Percentiles rank a stretch among this genome's conserved stretches.
Conservation (phyloP, 305 asterid genomes). For the Nicotiana rustica region DNA sequence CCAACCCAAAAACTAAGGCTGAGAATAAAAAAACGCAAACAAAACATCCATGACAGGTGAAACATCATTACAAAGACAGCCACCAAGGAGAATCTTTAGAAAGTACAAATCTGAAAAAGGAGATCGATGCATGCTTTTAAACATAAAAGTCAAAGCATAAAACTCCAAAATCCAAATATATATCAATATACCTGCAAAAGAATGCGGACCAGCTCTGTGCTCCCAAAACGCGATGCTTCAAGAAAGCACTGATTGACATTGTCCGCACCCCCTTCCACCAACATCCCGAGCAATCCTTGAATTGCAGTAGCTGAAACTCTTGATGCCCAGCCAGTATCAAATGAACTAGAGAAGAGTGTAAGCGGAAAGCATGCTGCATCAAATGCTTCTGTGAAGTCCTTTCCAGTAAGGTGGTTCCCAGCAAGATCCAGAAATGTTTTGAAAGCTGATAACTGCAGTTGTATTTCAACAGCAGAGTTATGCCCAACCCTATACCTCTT, state of each 20-base stretch:
- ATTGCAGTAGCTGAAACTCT: conserved; percentile 90
- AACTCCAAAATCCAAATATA: conserved; percentile 16
- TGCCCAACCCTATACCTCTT: conserved; percentile 77
- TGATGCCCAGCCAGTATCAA: conserved; percentile 96
- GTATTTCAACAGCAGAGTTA: conserved; percentile 74
- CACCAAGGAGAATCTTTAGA: conserved; percentile 10
- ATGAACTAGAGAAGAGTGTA: conserved; percentile 92
- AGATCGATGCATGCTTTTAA: neutral
- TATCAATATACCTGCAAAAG: conserved; percentile 76
- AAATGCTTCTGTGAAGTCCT: conserved; percentile 96
- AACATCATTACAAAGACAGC: conserved; percentile 20
- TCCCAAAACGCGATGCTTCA: conserved; percentile 98
- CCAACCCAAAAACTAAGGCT: neutral
- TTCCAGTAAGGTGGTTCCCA: conserved; percentile 89
- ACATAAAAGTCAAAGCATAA: neutral
- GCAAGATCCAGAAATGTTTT: conserved; percentile 91
- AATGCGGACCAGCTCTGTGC: conserved; percentile 98
- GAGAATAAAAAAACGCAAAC: conserved; percentile 1
- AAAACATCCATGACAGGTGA: conserved; percentile 12
- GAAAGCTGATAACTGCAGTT: conserved; percentile 88
- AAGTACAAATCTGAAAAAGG: conserved; percentile 24
- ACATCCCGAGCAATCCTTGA: conserved; percentile 89
- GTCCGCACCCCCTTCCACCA: conserved; percentile 98
- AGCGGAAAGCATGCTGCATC: conserved; percentile 99
- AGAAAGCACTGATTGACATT: conserved; percentile 96